Evolutionary conservation across 441 rosid species (phyloP), one percentile per base, ranked within the genome.

Genomic region (Erodium texanum): DNA sequence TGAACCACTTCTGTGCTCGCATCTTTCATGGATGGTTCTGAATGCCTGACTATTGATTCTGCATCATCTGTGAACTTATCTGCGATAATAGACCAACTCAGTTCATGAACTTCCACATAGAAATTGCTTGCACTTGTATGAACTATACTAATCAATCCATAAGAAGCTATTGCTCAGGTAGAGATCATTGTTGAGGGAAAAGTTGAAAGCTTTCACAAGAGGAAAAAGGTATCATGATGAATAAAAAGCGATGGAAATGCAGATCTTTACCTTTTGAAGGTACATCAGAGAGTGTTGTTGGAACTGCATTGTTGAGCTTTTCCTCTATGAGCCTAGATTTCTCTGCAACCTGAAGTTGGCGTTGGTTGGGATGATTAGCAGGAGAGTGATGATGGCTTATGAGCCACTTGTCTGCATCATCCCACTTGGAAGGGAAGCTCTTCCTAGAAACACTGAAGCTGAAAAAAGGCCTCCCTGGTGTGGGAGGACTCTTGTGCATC

Each of bases 351-450:
- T 83, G 84, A 32, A 72, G 62, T 76, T 83, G 87, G 20, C 74
- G 81, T 52, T 83, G 82, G 71, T 78, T 84, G 20, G 67, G 74
- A 48, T 72, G 36, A 70, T 85, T 85, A 68, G 91, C 89, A 8
- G 90, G 90, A 68, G 93, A 89, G 14, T 75, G 83, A 34, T 34
- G 41, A 65, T 78, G 81, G 73, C 77, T 76, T 5, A 76, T 83
- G 45, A 90, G 76, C 98, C 98, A 93, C 76, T 93, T 93, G 81
- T 91, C 93, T 7, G 97, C 97, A 77, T 93, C 89, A 50, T 82
- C 89, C 98, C 98, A 93, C 76, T 93, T 93, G 18, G 98, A 93
- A 77, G 97, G 98, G 29, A 93, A 83, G 78, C 79, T 84, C 73
- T 80, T 45, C 54, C 54, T 84, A 1, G 41, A 34, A 34, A 68